Evolutionary conservation across 768 basidiomycete genomes (phyloP).

Genomic region (Hygrocybe punicea): DNA sequence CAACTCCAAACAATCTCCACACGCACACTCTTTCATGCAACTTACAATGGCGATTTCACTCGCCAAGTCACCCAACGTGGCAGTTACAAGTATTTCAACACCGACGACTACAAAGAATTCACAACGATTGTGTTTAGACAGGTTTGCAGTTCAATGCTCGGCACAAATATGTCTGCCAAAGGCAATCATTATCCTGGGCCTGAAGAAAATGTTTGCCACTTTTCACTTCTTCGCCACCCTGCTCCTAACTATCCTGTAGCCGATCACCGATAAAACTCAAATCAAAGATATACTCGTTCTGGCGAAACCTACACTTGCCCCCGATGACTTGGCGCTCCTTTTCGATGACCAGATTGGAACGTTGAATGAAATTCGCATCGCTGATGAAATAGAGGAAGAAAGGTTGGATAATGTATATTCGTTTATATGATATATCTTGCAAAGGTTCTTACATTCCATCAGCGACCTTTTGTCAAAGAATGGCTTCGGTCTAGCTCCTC

Average conservation of each 20-base stretch:
- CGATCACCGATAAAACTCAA: constrained; percentile 2
- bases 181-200: constrained; percentile 12
- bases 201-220: constrained; percentile 1
- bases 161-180: constrained; percentile 13
- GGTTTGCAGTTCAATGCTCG: background rate
- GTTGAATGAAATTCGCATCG: constrained; percentile 4
- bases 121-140: constrained; percentile 8
- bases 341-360: constrained; percentile 12
- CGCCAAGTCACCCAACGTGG: background rate
- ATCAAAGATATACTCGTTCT: constrained; percentile 13
- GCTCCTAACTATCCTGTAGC: background rate
- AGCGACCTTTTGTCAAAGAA: background rate
- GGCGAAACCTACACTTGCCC: background rate
- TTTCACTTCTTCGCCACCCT: background rate
- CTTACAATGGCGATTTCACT: background rate
- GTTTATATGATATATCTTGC: background rate
- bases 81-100: background rate
- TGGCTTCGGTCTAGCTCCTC: background rate
- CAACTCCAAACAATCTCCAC: no score
- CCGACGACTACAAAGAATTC: background rate
- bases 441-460: background rate
- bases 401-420: background rate
- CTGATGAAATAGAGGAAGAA: background rate
- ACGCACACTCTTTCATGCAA: background rate
- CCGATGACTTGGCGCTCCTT: background rate